Percentiles rank a stretch among this genome's conserved stretches.
Conservation (phyloP, 2,329 filamentous ascomycete species). For the Dactylellina leptospora region DNA sequence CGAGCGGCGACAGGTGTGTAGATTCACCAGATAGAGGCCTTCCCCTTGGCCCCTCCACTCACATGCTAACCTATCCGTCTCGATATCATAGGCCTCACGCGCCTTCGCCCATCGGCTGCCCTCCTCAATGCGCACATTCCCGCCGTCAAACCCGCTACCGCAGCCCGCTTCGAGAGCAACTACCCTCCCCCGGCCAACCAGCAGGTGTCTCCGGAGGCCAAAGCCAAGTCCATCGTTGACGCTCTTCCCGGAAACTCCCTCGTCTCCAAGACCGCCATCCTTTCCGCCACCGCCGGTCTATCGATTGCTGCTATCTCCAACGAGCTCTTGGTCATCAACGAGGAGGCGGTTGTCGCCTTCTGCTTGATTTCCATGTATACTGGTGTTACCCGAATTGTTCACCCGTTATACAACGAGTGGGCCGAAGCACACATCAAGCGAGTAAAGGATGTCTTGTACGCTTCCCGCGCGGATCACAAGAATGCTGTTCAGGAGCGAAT, state of each 20-base stretch:
- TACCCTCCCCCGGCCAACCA: constrained; percentile 72
- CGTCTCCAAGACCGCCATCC: constrained; percentile 94
- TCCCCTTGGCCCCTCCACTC: constrained; percentile 51
- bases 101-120: constrained; percentile 77
- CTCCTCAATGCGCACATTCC: constrained; percentile 78
- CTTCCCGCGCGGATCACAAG: constrained; percentile 92
- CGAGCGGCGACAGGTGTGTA: constrained; percentile 42
- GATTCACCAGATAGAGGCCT: constrained; percentile 1
- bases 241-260: constrained; percentile 90
- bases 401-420: constrained; percentile 91
- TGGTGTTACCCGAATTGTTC: constrained; percentile 90
- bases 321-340: constrained; percentile 99
- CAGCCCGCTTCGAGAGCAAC: constrained; percentile 71
- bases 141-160: constrained; percentile 74
- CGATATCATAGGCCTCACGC: constrained; percentile 76
- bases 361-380: constrained; percentile 92
- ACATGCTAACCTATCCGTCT: constrained; percentile 54
- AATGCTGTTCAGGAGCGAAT: constrained; percentile 94
- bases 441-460: constrained; percentile 94
- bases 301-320: constrained; percentile 97
- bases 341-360: constrained; percentile 94
- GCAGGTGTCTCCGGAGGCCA: constrained; percentile 89
- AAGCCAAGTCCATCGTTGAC: constrained; percentile 94
- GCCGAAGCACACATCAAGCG: constrained; percentile 86
- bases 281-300: constrained; percentile 89